A percentile compares a stretch with the other conserved stretches of the same genome.
Evolutionary conservation across 2,329 filamentous ascomycete species (phyloP).

Genomic region (Cylindrodendrum hubeiense): DNA sequence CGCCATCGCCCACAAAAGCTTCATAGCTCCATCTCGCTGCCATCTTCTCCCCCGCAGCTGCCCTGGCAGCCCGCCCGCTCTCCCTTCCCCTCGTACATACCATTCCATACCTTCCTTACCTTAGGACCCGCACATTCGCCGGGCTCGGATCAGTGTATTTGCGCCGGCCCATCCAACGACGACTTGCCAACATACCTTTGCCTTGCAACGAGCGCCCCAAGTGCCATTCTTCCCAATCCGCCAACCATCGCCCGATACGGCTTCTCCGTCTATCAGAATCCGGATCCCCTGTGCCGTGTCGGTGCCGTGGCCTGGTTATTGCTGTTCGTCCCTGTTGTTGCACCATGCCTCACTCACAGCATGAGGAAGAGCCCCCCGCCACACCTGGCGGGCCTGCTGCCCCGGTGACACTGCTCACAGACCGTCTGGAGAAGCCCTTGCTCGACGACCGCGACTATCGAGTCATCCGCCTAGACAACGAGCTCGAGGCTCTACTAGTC

Average conservation of each 20-base stretch:
- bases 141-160: conserved; percentile 27
- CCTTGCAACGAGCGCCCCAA: conserved; percentile 20
- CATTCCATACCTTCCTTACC: conserved; percentile 2
- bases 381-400: conserved; percentile 42
- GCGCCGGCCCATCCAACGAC: conserved; percentile 2
- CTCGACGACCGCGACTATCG: conserved; percentile 90
- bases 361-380: conserved; percentile 37
- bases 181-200: conserved; percentile 27
- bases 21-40: background rate
- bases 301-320: conserved; percentile 28
- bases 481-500: conserved; percentile 90
- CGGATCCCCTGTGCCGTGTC: conserved; percentile 29
- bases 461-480: conserved; percentile 86
- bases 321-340: conserved; percentile 23
- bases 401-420: conserved; percentile 65
- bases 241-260: conserved; percentile 25
- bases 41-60: background rate
- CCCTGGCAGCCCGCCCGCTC: background rate
- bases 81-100: conserved; percentile 1
- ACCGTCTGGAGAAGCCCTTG: conserved; percentile 83
- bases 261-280: conserved; percentile 21
- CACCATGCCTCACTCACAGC: conserved; percentile 49
- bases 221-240: conserved; percentile 22
- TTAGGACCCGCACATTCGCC: conserved; percentile 17
- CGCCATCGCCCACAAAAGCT: background rate